Percentiles rank a stretch among this genome's conserved stretches.
Conservation (phyloP, 805 yeast species). For the Suhomyces faveliae region DNA sequence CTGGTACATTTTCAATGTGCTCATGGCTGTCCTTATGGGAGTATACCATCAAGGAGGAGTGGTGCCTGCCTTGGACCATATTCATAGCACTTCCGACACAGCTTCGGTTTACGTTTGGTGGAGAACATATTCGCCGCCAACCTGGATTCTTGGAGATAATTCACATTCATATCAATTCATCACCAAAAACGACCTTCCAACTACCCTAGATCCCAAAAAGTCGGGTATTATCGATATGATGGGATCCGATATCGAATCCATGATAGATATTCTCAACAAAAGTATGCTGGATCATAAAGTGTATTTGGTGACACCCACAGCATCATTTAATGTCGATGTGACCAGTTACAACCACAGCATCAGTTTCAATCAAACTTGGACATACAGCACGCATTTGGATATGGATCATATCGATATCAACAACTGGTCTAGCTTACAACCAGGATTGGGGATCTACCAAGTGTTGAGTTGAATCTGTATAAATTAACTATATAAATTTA, state of each 20-base stretch:
- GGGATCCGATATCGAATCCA: constrained; percentile 38
- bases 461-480: constrained; percentile 16
- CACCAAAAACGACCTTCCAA: constrained; percentile 13
- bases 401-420: constrained; percentile 68
- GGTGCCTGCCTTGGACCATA: constrained; percentile 55
- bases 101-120: constrained; percentile 70
- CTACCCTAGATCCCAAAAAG: constrained; percentile 6
- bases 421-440: constrained; percentile 47
- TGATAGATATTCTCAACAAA: constrained; percentile 21
- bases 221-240: constrained; percentile 43
- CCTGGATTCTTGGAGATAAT: constrained; percentile 61
- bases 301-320: constrained; percentile 40
- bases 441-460: constrained; percentile 64
- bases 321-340: constrained; percentile 25
- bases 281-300: constrained; percentile 10
- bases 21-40: constrained; percentile 69
- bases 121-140: constrained; percentile 93
- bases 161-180: constrained; percentile 14
- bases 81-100: constrained; percentile 17
- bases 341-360: constrained; percentile 12
- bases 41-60: constrained; percentile 89
- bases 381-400: constrained; percentile 54
- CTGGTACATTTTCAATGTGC: constrained; percentile 67
- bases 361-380: constrained; percentile 23
- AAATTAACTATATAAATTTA: constrained; percentile 43